Evolutionary conservation across 1,284 basidiomycete species (phyloP), one percentile per base, ranked within the genome.

Genomic region (Trametes versicolor): DNA sequence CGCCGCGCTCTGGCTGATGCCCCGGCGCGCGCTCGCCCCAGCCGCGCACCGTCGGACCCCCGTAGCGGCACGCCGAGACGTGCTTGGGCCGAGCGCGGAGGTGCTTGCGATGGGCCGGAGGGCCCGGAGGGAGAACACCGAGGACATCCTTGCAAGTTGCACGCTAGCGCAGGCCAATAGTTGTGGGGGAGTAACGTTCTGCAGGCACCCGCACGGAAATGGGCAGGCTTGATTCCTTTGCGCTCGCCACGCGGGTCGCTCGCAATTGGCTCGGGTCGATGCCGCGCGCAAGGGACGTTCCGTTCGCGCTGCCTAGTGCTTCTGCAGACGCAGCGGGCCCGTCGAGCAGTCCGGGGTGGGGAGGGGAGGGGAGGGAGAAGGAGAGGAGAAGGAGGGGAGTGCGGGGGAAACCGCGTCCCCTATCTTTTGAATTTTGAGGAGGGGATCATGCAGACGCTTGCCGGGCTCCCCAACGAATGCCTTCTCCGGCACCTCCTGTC

Each of bases 1-100:
- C 43, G 80, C 68, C 19, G 79, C 73, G 41, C 83, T 84, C 69
- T 77, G 77, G 59, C 76, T 77, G 73, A 85, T 77, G 34, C 74
- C 66, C 47, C 70, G 72, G 36, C 58, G 27, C 34, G 66, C 59
- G 63, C 57, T 60, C 57, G 15, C 59, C 48, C 15, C 37, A 3
- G 36, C 25, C 15, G 41, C 41, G 41, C 41, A 7, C 41, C 41
- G 41, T 17, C 17, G 19, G 4, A 17, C 19, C 15, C 17, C 19
- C 37, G 37, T 10, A 4, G n/a, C 27, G 29, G 56, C 41, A 34
- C 29, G 45, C 19, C 55, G 54, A 12, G 57, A 54, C 17, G 17
- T 15, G 49, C 55, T n/a, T 23, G 62, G 34, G 21, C 57, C 50
- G 39, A 59, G 57, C 45, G 43, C 29, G 50, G 59, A 47, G 55